Base-by-base conservation (phyloP, 1,284 basidiomycete species). In the Ceratobasidium papillatum region DNA sequence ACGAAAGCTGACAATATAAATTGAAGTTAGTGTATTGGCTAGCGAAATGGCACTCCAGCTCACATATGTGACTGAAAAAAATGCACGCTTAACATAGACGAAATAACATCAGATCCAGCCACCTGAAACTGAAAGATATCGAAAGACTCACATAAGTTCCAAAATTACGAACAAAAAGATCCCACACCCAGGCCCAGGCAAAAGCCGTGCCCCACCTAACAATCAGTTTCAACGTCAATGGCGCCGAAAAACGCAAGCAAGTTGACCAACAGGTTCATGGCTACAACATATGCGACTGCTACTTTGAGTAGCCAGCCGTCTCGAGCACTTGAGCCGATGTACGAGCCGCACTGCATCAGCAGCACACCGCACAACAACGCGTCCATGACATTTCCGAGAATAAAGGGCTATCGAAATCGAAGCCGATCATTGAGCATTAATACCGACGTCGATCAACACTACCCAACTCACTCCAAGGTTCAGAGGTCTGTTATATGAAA, bases 141-240 rank as follows among this genome's bases (percentile, higher is more conserved):
- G 34, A 19, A 47, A 19, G 14, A 64, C 62, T 49, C 27, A 64
- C 62, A 45, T 64, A 64, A 27, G 25, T 64, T 27, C 62, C 62
- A 49, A 64, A 64, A 32, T 64, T 64, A 8, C 11, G 30, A 47
- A 64, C 62, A 47, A 64, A 64, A 64, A 64, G 41, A 8, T 64
- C 25, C 62, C 62, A 64, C 32, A 64, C 19, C 41, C 62, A 64
- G 32, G 45, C 62, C 41, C 19, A 49, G n/a, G 43, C 38, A 1
- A 64, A 30, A 2, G 12, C 45, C 3, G 62, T 64, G 30, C 62
- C 22, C 43, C 41, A 64, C 14, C 62, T 64, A 49, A 45, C 7
- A 64, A 47, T 4, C 19, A 17, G 8, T 43, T 47, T 47, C 11
- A 47, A n/a, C 45, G 19, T 19, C 45, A n/a, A 47, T 11, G 3